These are phyloP conservation scores for Yamadazyma atlantica DNA, from an alignment of 1,139 yeast genomes.

Conservation along the genomic window DNA sequence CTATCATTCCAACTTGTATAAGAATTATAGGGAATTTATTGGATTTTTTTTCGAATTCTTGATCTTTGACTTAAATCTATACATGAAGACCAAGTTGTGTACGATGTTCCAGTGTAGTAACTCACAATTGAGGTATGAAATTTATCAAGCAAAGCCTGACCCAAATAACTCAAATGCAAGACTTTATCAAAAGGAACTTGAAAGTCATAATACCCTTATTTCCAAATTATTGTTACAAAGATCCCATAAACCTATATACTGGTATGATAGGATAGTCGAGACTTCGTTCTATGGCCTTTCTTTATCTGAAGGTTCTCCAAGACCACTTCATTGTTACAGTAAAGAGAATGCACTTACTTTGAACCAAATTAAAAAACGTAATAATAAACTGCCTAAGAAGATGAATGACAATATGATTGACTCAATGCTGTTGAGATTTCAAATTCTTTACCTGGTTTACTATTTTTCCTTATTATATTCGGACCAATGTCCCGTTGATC, in stretches of 20 bases:
- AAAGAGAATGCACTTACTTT: slow-evolving; percentile 26
- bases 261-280: slow-evolving; percentile 37
- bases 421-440: slow-evolving; percentile 20
- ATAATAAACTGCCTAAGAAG: slow-evolving; percentile 2
- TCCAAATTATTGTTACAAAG: slow-evolving; percentile 6
- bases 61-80: slow-evolving; percentile 18
- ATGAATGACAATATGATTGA: slow-evolving; percentile 5
- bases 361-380: slow-evolving; percentile 15
- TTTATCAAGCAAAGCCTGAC: neutral
- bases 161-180: neutral
- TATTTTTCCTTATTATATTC: slow-evolving; percentile 20
- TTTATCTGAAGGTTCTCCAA: slow-evolving; percentile 2
- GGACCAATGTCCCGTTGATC: slow-evolving; percentile 1
- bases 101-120: neutral
- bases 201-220: slow-evolving; percentile 3
- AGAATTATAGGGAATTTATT: slow-evolving; percentile 15
- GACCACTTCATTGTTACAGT: slow-evolving; percentile 29
- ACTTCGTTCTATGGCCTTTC: slow-evolving; percentile 29
- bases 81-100: slow-evolving; percentile 8
- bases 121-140: neutral
- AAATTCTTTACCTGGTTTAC: slow-evolving; percentile 21
- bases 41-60: slow-evolving; percentile 22
- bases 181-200: slow-evolving; percentile 2
- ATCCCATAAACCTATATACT: slow-evolving; percentile 14
- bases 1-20: slow-evolving; percentile 19